phyloP scores from a whole-genome alignment of 352 stramenopile species.

The Phytophthora ramorum region DNA sequence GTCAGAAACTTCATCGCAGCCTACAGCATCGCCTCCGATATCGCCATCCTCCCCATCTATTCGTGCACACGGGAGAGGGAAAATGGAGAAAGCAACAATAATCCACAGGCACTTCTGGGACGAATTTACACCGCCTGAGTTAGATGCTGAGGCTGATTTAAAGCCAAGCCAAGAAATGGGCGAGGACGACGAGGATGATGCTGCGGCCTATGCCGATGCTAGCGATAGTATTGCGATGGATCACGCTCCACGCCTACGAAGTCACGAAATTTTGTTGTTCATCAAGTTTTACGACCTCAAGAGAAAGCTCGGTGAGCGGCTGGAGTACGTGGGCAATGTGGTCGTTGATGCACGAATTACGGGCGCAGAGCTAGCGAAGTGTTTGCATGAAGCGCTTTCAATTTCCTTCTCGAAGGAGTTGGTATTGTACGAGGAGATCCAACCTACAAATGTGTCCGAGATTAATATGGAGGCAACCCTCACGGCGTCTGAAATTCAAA shows the following conservation, averaged over 20 bases:
- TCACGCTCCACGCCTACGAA: constrained; percentile 27
- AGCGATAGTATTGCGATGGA: constrained; percentile 15
- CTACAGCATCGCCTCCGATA: constrained; percentile 5
- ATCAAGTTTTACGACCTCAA: constrained; percentile 86
- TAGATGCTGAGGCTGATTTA: constrained; percentile 13
- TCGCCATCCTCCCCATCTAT: constrained; percentile 34
- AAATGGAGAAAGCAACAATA: constrained; percentile 5
- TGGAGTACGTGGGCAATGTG: constrained; percentile 85
- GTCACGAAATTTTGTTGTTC: constrained; percentile 78
- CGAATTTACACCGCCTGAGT: constrained; percentile 61
- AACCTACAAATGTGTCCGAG: constrained; percentile 62
- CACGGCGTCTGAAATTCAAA: constrained; percentile 67
- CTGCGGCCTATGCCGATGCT: constrained; percentile 12
- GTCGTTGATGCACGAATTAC: constrained; percentile 71
- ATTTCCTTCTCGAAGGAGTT: constrained; percentile 64
- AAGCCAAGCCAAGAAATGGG: constrained; percentile 29
- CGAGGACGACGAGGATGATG: constrained; percentile 26
- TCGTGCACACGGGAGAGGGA: not conserved
- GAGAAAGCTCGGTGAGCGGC: constrained; percentile 61
- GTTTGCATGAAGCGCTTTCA: constrained; percentile 58
- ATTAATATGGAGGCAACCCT: constrained; percentile 65
- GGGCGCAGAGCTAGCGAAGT: constrained; percentile 55
- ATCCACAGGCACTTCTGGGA: constrained; percentile 68
- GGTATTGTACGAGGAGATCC: constrained; percentile 80
- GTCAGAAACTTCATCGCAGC: constrained; percentile 10